Evolutionary conservation across 495 filamentous ascomycete species (phyloP).

Genomic region (Neohortaea acidophila): DNA sequence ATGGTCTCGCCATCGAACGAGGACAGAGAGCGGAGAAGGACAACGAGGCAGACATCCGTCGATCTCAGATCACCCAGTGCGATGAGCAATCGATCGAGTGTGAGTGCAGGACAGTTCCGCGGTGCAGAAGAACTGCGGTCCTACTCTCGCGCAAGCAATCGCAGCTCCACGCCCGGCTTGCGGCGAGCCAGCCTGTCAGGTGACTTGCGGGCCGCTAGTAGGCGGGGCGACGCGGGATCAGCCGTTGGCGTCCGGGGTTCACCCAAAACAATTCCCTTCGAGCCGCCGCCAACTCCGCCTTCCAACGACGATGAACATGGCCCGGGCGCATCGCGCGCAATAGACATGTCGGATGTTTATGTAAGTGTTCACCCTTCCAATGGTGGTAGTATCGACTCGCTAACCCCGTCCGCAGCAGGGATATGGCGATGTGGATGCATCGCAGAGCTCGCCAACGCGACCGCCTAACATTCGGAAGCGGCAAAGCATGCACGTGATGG

Average conservation of each 20-base stretch:
- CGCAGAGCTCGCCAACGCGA: constrained; percentile 83
- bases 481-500: constrained; percentile 90
- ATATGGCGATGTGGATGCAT: constrained; percentile 81
- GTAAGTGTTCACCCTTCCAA: constrained; percentile 44
- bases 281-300: constrained; percentile 38
- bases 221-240: constrained; percentile 23
- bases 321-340: constrained; percentile 70
- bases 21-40: constrained; percentile 37
- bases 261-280: constrained; percentile 24
- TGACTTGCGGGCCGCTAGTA: constrained; percentile 60
- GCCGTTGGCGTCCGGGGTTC: constrained; percentile 14
- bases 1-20: constrained; percentile 1
- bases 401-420: constrained; percentile 52
- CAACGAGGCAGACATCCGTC: constrained; percentile 17
- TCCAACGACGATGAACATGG: constrained; percentile 58
- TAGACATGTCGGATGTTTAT: constrained; percentile 84
- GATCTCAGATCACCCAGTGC: constrained; percentile 26
- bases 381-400: constrained; percentile 1
- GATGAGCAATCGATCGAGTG: constrained; percentile 36
- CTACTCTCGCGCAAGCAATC: constrained; percentile 42
- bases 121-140: constrained; percentile 47
- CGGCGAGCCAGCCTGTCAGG: constrained; percentile 60
- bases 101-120: constrained; percentile 27
- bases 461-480: constrained; percentile 84
- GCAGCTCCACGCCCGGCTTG: constrained; percentile 47